phyloP scores from a whole-genome alignment of 2,329 filamentous ascomycete genomes.

The Zymoseptoria tritici region DNA sequence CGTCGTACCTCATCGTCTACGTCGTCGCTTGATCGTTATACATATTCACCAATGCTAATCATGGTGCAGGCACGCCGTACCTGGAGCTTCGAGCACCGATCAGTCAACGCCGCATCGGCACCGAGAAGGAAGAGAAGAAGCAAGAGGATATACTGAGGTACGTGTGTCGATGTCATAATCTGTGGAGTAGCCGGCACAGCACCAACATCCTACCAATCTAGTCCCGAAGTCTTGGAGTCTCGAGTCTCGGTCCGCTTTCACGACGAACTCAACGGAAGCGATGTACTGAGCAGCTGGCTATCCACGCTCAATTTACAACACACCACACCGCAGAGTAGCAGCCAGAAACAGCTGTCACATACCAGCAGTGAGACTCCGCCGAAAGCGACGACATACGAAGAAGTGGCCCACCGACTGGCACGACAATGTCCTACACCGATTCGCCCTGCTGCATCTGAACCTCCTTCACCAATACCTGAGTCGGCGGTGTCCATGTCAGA shows the following conservation, averaged over 20 bases:
- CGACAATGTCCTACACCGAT: constrained; percentile 20
- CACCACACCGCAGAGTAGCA: constrained; percentile 5
- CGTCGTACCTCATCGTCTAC: background rate
- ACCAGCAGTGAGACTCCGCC: constrained; percentile 5
- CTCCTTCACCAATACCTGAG: constrained; percentile 24
- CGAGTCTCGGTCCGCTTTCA: constrained; percentile 28
- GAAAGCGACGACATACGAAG: constrained; percentile 12
- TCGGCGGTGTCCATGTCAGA: constrained; percentile 23
- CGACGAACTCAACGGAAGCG: constrained; percentile 22
- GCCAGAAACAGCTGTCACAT: background rate
- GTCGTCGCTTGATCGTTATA: background rate
- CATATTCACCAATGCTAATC: constrained; percentile 5
- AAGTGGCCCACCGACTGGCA: constrained; percentile 13
- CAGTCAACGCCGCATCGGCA: background rate
- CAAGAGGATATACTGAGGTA: constrained; percentile 13
- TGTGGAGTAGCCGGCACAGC: background rate
- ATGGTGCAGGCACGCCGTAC: constrained; percentile 21
- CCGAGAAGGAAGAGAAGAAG: background rate
- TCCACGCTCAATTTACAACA: constrained; percentile 18
- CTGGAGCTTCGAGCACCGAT: constrained; percentile 17
- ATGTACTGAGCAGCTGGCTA: constrained; percentile 26
- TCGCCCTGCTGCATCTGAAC: constrained; percentile 26
- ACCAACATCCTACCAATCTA: background rate
- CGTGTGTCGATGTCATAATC: background rate
- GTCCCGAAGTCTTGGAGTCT: constrained; percentile 26